Conservation (phyloP, 106 monocot species). For the Allium sativum region DNA sequence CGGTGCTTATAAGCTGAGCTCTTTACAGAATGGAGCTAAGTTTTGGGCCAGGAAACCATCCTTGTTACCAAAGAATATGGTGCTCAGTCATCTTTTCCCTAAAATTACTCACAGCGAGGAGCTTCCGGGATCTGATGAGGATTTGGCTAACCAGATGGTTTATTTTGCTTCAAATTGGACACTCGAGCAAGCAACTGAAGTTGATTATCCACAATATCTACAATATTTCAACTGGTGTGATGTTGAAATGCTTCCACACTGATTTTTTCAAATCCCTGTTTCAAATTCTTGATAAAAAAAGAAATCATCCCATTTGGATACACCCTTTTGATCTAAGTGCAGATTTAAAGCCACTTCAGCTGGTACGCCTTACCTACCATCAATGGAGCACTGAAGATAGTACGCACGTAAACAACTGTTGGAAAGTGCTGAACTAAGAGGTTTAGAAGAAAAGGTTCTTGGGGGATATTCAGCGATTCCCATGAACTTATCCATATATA, state of each 20-base stretch:
- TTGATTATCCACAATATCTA: constrained; percentile 44
- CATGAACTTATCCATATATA: constrained; percentile 32
- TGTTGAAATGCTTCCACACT: constrained; percentile 36
- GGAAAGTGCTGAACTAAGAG: constrained; percentile 24
- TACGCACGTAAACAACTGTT: constrained; percentile 4
- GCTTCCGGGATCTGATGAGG: constrained; percentile 21
- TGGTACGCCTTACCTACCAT: constrained; percentile 41
- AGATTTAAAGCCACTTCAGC: too few relatives aligned
- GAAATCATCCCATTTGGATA: constrained; percentile 81
- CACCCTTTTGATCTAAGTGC: constrained; percentile 36
- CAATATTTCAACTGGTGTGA: constrained; percentile 48
- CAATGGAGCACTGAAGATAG: constrained; percentile 62
- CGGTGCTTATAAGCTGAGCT: too few relatives aligned
- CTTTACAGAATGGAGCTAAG: constrained; percentile 14
- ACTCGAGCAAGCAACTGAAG: constrained; percentile 68
- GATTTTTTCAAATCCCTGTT: constrained; percentile 46
- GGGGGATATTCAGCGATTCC: constrained; percentile 29
- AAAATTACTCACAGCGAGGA: background rate
- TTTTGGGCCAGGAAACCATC: constrained; percentile 11
- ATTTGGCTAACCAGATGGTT: constrained; percentile 43
- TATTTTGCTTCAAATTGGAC: constrained; percentile 80
- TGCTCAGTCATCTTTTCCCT: constrained; percentile 32
- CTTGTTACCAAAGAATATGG: constrained; percentile 25
- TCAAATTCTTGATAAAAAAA: constrained; percentile 42
- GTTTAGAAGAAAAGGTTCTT: constrained; percentile 62